These are phyloP conservation scores for Claviceps sp. DNA, from an alignment of 2,329 filamentous ascomycete species.

Conservation along the genomic window DNA sequence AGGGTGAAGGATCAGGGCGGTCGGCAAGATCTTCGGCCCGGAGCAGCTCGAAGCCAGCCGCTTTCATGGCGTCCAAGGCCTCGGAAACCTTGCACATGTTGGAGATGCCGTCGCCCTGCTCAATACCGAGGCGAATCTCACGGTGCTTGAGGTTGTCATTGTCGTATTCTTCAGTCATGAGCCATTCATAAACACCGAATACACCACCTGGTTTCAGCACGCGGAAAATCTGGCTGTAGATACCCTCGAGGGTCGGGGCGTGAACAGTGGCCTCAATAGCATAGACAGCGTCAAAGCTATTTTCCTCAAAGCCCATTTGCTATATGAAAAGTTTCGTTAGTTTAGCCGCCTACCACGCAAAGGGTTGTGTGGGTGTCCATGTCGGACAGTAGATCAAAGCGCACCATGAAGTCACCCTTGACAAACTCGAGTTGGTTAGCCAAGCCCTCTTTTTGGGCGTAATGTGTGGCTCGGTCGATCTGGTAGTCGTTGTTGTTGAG, in stretches of 20 bases:
- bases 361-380: neutral
- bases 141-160: slow-evolving; percentile 78
- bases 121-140: slow-evolving; percentile 84
- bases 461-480: slow-evolving; percentile 81
- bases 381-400: neutral
- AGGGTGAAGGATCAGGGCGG: slow-evolving; percentile 62
- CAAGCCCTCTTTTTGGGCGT: slow-evolving; percentile 71
- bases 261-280: slow-evolving; percentile 96
- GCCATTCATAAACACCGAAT: slow-evolving; percentile 97
- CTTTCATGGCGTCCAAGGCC: slow-evolving; percentile 68
- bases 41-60: slow-evolving; percentile 74
- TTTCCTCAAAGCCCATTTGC: slow-evolving; percentile 84
- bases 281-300: slow-evolving; percentile 88
- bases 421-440: slow-evolving; percentile 69
- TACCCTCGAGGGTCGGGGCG: slow-evolving; percentile 76
- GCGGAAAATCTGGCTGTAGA: slow-evolving; percentile 89
- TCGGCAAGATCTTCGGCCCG: slow-evolving; percentile 78
- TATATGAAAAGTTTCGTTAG: neutral
- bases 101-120: slow-evolving; percentile 90
- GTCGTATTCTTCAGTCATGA: slow-evolving; percentile 95
- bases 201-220: slow-evolving; percentile 91
- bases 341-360: neutral
- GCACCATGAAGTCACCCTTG: slow-evolving; percentile 92
- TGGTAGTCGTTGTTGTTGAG: slow-evolving; percentile 99
- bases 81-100: slow-evolving; percentile 90